Percentiles rank a stretch among this genome's conserved stretches.
Evolutionary conservation across 163 green algal species (phyloP).

Genomic region (Prototheca wickerhamii): DNA sequence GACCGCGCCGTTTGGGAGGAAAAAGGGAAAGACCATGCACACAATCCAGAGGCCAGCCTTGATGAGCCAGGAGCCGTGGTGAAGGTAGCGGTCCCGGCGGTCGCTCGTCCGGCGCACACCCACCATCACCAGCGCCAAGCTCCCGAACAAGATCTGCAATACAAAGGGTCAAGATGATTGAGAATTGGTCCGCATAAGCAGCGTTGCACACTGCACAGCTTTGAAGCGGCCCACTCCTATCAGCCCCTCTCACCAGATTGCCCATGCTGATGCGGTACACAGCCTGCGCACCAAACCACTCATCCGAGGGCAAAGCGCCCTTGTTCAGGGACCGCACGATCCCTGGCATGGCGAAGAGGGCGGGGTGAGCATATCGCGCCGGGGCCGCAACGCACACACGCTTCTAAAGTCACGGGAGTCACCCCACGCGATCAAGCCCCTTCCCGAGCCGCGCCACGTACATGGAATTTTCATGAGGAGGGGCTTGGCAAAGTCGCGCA

Average conservation of each 20-base stretch:
- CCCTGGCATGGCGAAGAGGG: conserved; percentile 53
- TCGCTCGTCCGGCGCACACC: conserved; percentile 79
- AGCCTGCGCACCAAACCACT: conserved; percentile 92
- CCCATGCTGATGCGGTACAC: conserved; percentile 90
- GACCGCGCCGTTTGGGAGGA: conserved; percentile 76
- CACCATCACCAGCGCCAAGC: conserved; percentile 67
- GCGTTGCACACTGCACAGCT: too few relatives aligned
- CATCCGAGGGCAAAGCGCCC: conserved; percentile 48
- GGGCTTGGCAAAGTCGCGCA: conserved; percentile 87
- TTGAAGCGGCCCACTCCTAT: too few relatives aligned
- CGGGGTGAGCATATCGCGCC: too few relatives aligned
- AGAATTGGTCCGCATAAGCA: too few relatives aligned
- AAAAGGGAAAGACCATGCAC: conserved; percentile 81
- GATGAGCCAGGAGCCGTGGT: conserved; percentile 82
- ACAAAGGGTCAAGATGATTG: too few relatives aligned
- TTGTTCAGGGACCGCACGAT: conserved; percentile 55
- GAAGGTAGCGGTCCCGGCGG: conserved; percentile 66
- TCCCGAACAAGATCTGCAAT: conserved; percentile 76
- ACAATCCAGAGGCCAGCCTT: conserved; percentile 83
- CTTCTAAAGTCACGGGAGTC: too few relatives aligned
- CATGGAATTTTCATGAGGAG: conserved; percentile 88
- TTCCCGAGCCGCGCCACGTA: conserved; percentile 19
- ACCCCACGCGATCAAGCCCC: neutral
- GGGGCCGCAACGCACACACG: too few relatives aligned
- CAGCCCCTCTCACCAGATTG: conserved; percentile 70